A percentile compares a stretch with the other conserved stretches of the same genome.
Conservation (phyloP, 179 eudicot species). For the Gypsophila paniculata region DNA sequence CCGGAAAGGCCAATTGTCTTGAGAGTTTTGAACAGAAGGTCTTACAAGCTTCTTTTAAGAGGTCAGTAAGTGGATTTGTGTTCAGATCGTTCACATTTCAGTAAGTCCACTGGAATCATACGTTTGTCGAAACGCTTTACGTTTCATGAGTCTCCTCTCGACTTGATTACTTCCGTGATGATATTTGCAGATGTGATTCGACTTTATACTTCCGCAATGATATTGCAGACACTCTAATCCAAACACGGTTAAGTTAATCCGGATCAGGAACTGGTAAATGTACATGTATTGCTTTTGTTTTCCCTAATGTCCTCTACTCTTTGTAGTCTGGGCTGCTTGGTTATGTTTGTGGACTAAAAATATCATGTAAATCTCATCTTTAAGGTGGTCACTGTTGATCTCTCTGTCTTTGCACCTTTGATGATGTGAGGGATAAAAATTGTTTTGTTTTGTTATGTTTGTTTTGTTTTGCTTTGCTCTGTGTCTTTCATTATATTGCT, state of each 20-base stretch:
- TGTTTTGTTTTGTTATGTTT: neutral
- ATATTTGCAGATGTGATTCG: neutral
- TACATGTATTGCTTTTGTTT: constrained; percentile 24
- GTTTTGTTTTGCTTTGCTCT: no score
- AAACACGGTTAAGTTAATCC: neutral
- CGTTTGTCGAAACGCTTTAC: neutral
- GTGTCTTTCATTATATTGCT: neutral
- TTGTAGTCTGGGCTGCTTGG: neutral
- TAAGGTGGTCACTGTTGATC: neutral
- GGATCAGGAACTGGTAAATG: constrained; percentile 16
- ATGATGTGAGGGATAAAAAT: neutral
- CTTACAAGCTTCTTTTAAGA: neutral
- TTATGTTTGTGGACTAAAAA: constrained; percentile 1
- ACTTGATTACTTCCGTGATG: neutral
- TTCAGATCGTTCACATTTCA: neutral
- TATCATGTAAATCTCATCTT: constrained; percentile 6
- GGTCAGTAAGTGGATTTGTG: neutral
- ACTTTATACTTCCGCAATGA: neutral
- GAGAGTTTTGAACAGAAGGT: neutral
- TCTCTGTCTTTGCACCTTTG: no score
- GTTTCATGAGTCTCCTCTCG: neutral
- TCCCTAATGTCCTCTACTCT: neutral
- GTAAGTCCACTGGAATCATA: neutral
- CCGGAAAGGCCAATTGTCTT: no score
- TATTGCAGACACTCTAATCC: constrained; percentile 11